Evolutionary conservation across 495 filamentous ascomycete species (phyloP), one percentile per base, ranked within the genome.

Genomic region (Letharia columbiana): DNA sequence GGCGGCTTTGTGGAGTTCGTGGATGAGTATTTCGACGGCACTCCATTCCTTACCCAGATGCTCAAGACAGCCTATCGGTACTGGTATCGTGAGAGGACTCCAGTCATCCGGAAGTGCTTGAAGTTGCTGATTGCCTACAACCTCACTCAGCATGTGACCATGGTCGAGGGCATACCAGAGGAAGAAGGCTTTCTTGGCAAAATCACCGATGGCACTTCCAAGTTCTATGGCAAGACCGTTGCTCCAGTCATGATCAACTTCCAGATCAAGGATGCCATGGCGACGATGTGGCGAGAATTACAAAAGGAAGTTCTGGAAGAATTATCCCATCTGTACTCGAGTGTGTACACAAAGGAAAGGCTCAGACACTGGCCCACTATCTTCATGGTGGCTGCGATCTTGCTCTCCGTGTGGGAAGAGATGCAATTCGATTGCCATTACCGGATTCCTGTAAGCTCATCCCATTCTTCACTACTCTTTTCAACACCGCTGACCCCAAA

Each of bases 181-280:
- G 90, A 96, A 72, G 85, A 91, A 67, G 75, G 79, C 31, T 83
- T 91, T 77, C 77, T 87, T 60, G 92, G 92, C 70, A 87, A 88
- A 79, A 92, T 96, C 66, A 81, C 90, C 44, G 86, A 90, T 68
- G 80, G 86, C 64, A 80, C 83, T 39, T 93, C 90, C 64, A 92
- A 88, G 68, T 96, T 87, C 82, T 83, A 79, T 66, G 92, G 92
- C 73, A 92, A 93, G 82, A 91, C 86, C 37, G 84, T 94, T 69
- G 92, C 92, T 20, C 92, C 92, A 4, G 91, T 96, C 68, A 94
- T 96, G 91, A 93, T 96, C 84, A 96, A 96, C 80, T 96, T 96
- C 84, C 90, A 96, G 78, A 89, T 96, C 77, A 96, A 96, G 82
- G 90, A 86, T 73, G 92, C 92, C 59, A 86, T 96, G 81, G 91